Percentiles rank a stretch among this genome's conserved stretches.
phyloP scores from a whole-genome alignment of 257 asterid species.

The Phtheirospermum japonicum region DNA sequence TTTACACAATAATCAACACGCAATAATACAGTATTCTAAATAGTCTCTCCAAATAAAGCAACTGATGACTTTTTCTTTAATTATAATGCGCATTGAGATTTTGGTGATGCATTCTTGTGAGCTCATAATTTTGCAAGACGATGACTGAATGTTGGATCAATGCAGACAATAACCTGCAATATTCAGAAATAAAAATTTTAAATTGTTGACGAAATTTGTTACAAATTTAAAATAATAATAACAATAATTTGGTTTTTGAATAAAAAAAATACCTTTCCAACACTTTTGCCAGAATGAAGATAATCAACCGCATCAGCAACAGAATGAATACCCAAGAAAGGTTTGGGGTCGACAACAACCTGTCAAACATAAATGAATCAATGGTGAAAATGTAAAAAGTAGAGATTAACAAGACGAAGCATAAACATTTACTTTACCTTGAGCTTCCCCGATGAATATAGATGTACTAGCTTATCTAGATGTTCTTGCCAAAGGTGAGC shows the following conservation, averaged over 20 bases:
- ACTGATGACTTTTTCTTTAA: too few relatives aligned
- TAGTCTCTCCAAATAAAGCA: too few relatives aligned
- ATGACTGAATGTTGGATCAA: conserved; percentile 62
- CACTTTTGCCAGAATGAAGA: conserved; percentile 91
- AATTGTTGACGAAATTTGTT: background rate
- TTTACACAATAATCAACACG: too few relatives aligned
- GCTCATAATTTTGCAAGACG: conserved; percentile 52
- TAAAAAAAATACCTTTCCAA: conserved; percentile 70
- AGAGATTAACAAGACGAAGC: background rate
- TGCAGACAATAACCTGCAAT: conserved; percentile 78
- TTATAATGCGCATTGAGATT: too few relatives aligned
- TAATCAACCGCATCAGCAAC: conserved; percentile 88
- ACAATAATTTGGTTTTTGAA: background rate
- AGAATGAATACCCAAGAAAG: conserved; percentile 64
- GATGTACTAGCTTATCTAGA: conserved; percentile 65
- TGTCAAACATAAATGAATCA: conserved; percentile 26
- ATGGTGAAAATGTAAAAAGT: conserved; percentile 3
- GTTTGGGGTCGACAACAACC: conserved; percentile 77
- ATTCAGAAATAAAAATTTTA: conserved; percentile 2
- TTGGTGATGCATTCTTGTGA: too few relatives aligned
- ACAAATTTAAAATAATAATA: background rate
- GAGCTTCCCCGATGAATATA: conserved; percentile 62
- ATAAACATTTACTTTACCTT: conserved; percentile 47
- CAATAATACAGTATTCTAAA: too few relatives aligned
- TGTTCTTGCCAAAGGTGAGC: conserved; percentile 84